Evolutionary conservation across 192 early-diverging fungal species (phyloP).

Genomic region (Allomyces javanicus): DNA sequence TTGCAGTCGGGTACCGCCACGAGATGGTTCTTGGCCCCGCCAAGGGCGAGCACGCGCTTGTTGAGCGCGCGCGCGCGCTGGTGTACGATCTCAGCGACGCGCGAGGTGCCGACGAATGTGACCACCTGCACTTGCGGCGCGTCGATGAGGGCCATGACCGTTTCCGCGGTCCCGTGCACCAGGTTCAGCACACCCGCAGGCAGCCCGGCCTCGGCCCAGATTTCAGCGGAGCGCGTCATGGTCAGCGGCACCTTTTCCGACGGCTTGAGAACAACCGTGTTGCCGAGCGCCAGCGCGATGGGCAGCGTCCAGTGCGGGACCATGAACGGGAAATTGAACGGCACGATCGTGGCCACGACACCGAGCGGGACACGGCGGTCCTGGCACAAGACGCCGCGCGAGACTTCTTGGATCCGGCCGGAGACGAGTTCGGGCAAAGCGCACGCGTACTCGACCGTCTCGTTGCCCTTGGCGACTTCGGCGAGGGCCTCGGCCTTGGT

Average conservation of each 20-base stretch:
- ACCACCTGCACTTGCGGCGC: slow-evolving; percentile 44
- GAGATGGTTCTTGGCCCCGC: slow-evolving; percentile 58
- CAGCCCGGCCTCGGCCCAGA: slow-evolving; percentile 34
- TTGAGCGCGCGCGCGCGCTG: slow-evolving; percentile 21
- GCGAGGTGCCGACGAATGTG: slow-evolving; percentile 63
- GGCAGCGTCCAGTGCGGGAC: slow-evolving; percentile 69
- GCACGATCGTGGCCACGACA: slow-evolving; percentile 58
- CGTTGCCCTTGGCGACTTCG: slow-evolving; percentile 55
- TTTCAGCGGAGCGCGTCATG: slow-evolving; percentile 40
- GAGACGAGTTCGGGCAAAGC: slow-evolving; percentile 40
- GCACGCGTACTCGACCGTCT: slow-evolving; percentile 59
- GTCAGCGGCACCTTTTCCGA: slow-evolving; percentile 67
- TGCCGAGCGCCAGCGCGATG: slow-evolving; percentile 43
- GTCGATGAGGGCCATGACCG: slow-evolving; percentile 33
- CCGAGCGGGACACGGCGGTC: slow-evolving; percentile 46
- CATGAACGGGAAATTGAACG: slow-evolving; percentile 73
- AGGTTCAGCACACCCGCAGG: slow-evolving; percentile 59
- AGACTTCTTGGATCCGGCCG: slow-evolving; percentile 43
- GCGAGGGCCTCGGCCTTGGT: slow-evolving; percentile 46
- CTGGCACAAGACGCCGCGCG: slow-evolving; percentile 40
- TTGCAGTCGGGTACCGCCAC: slow-evolving; percentile 59
- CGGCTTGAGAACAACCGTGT: slow-evolving; percentile 59
- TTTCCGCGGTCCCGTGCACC: slow-evolving; percentile 41
- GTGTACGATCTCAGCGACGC: slow-evolving; percentile 43
- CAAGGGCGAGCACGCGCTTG: slow-evolving; percentile 55